phyloP scores from a whole-genome alignment of 2,329 filamentous ascomycete species.

The Ophiostoma ulmi region DNA sequence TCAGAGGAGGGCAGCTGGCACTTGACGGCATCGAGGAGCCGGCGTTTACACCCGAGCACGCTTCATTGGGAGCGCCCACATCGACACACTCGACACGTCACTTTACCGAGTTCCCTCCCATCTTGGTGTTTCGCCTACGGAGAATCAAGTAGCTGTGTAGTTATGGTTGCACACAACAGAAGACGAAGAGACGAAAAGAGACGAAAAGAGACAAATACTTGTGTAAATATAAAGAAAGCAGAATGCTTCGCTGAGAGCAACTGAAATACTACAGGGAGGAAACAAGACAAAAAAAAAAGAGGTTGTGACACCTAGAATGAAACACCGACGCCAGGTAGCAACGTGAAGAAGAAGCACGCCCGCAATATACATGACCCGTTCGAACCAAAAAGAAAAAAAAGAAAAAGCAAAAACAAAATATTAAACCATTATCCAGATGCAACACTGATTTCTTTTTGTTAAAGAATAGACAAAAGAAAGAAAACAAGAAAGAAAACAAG shows the following conservation, averaged over 20 bases:
- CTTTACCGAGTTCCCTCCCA: constrained; percentile 37
- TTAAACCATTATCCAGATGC: constrained; percentile 17
- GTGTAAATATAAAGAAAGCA: background rate
- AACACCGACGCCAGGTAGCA: constrained; percentile 9
- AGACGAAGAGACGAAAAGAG: background rate
- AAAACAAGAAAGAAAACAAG: background rate
- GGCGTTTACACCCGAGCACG: background rate
- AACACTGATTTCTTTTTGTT: background rate
- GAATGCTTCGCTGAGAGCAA: background rate
- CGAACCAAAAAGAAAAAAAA: background rate
- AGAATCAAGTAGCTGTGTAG: constrained; percentile 17
- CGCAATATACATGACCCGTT: constrained; percentile 13
- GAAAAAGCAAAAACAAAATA: background rate
- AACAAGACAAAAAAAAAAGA: background rate
- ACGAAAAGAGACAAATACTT: background rate
- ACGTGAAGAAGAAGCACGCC: background rate
- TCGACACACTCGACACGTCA: constrained; percentile 36
- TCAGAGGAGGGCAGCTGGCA: background rate
- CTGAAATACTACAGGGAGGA: background rate
- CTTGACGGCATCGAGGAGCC: constrained; percentile 2
- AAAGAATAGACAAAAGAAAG: background rate
- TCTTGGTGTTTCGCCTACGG: constrained; percentile 35
- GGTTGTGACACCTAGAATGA: background rate
- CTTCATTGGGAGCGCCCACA: constrained; percentile 32
- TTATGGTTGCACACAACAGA: no score